A percentile compares a stretch with the other conserved stretches of the same genome.
Evolutionary conservation across 140 eudicot genomes (phyloP).

Genomic region (Flaveria floridana): DNA sequence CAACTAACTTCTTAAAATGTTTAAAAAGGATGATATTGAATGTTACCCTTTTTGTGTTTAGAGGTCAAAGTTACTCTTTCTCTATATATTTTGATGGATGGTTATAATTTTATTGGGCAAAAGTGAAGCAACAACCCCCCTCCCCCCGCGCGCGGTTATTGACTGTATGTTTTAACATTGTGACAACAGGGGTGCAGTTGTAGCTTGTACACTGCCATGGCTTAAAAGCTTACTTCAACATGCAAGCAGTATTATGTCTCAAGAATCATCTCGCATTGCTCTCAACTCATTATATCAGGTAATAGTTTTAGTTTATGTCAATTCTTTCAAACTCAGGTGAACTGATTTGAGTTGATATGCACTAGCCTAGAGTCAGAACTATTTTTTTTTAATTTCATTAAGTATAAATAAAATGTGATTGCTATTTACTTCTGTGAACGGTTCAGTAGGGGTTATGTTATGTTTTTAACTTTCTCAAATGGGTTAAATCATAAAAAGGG

Average conservation of each 20-base stretch:
- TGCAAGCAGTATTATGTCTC: constrained; percentile 80
- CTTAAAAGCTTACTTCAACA: constrained; percentile 88
- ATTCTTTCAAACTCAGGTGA: neutral
- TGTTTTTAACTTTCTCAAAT: neutral
- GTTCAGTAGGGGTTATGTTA: neutral
- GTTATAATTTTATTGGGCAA: too few species aligned
- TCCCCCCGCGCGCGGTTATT: too few species aligned
- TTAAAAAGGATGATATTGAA: too few species aligned
- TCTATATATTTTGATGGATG: too few species aligned
- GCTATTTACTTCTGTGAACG: neutral
- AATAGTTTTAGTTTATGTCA: neutral
- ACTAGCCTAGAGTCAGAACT: neutral
- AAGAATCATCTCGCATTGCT: constrained; percentile 75
- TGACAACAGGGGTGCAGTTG: constrained; percentile 69
- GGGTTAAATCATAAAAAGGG: neutral
- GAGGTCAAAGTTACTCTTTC: too few species aligned
- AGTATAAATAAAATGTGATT: too few species aligned
- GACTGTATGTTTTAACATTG: constrained; percentile 8
- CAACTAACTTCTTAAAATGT: too few species aligned
- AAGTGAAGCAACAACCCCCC: too few species aligned
- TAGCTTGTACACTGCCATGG: constrained; percentile 89
- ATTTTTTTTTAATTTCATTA: too few species aligned
- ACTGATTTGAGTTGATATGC: neutral
- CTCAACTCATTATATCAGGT: constrained; percentile 91
- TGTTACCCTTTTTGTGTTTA: neutral